phyloP scores from a whole-genome alignment of 2,329 filamentous ascomycete genomes.

The Elsinoe batatas region DNA sequence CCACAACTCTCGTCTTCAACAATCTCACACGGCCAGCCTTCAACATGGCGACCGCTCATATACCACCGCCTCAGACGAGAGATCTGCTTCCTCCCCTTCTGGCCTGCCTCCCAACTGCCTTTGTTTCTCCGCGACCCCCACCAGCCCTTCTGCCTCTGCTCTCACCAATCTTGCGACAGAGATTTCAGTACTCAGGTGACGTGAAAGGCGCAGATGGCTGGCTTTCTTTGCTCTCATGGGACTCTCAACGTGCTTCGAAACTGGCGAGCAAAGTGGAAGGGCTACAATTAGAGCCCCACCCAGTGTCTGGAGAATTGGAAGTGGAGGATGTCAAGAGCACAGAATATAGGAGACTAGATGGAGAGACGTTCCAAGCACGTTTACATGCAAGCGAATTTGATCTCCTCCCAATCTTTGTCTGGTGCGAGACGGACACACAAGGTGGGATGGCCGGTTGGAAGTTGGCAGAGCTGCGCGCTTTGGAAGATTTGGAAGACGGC shows the following conservation, averaged over 20 bases:
- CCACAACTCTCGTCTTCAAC: neutral
- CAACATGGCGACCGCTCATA: constrained; percentile 40
- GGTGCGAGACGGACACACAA: constrained; percentile 56
- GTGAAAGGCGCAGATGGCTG: constrained; percentile 44
- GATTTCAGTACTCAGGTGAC: constrained; percentile 44
- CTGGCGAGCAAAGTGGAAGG: constrained; percentile 53
- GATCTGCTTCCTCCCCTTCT: constrained; percentile 52
- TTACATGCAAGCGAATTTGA: constrained; percentile 52
- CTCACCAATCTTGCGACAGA: constrained; percentile 53
- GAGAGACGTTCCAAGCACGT: constrained; percentile 63
- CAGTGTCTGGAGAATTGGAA: constrained; percentile 70
- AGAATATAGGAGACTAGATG: constrained; percentile 59
- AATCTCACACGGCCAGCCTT: neutral
- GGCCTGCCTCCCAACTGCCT: constrained; percentile 53
- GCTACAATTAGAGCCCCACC: constrained; percentile 65
- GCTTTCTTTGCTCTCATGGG: constrained; percentile 64
- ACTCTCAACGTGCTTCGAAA: constrained; percentile 45
- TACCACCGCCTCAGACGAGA: constrained; percentile 46
- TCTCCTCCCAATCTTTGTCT: constrained; percentile 57
- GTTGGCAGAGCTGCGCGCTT: constrained; percentile 58
- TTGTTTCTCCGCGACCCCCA: constrained; percentile 48
- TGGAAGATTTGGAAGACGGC: constrained; percentile 45
- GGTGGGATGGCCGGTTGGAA: constrained; percentile 55
- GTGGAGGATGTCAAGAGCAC: constrained; percentile 55
- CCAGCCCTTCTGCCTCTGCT: constrained; percentile 52